Conservation (phyloP, 2,329 filamentous ascomycete genomes). For the Chalara sp. region DNA sequence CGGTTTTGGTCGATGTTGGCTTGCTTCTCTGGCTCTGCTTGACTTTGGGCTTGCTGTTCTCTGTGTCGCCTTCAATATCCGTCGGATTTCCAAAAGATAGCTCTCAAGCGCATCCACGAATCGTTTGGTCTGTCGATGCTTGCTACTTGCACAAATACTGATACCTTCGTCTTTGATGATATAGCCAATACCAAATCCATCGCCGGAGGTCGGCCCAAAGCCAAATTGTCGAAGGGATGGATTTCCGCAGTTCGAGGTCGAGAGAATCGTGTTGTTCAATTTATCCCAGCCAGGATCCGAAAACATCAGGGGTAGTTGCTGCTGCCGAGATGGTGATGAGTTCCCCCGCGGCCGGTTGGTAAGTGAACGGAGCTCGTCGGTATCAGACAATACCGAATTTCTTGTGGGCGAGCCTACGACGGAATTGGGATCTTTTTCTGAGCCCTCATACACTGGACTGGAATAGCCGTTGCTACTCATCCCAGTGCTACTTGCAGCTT, state of each 20-base stretch:
- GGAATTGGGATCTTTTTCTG: slow-evolving; percentile 38
- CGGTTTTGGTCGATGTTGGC: slow-evolving; percentile 25
- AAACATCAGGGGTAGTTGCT: slow-evolving; percentile 70
- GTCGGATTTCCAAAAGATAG: slow-evolving; percentile 85
- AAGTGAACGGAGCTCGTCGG: slow-evolving; percentile 13
- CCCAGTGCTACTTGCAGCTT: slow-evolving; percentile 41
- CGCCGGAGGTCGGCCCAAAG: slow-evolving; percentile 87
- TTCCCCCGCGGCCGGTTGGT: slow-evolving; percentile 38
- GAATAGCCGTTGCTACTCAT: slow-evolving; percentile 56
- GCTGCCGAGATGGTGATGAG: slow-evolving; percentile 43
- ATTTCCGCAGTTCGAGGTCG: slow-evolving; percentile 98
- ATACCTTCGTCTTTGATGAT: slow-evolving; percentile 95
- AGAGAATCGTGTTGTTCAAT: slow-evolving; percentile 88
- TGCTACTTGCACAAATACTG: slow-evolving; percentile 85
- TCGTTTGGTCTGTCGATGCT: slow-evolving; percentile 86
- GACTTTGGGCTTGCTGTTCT: slow-evolving; percentile 43
- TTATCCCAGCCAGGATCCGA: slow-evolving; percentile 88
- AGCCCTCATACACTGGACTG: slow-evolving; percentile 43
- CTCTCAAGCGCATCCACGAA: slow-evolving; percentile 85
- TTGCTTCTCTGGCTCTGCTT: slow-evolving; percentile 53
- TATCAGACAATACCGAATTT: slow-evolving; percentile 42
- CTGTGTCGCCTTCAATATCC: slow-evolving; percentile 68
- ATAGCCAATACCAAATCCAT: slow-evolving; percentile 96
- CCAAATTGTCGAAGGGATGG: slow-evolving; percentile 91
- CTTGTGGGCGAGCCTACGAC: slow-evolving; percentile 46